phyloP scores from a whole-genome alignment of 2,329 filamentous ascomycete genomes.

The Colletotrichum sublineola region DNA sequence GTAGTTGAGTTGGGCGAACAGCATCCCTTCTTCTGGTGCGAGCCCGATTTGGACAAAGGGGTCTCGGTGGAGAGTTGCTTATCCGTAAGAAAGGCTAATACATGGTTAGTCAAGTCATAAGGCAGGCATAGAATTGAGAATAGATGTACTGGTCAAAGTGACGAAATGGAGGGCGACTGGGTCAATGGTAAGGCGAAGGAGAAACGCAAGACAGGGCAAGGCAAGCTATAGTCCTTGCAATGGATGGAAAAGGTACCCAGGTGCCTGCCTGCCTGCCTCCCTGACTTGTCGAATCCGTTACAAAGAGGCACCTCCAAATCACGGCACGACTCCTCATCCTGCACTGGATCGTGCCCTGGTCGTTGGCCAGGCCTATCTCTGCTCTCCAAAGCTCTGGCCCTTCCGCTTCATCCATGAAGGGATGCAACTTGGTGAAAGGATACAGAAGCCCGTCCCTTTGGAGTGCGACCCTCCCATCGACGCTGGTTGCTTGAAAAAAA shows the following conservation, averaged over 20 bases:
- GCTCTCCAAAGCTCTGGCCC: conserved; percentile 2
- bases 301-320: conserved; percentile 5
- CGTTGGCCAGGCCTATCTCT: conserved; percentile 2
- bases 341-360: conserved; percentile 15
- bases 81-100: conserved; percentile 19
- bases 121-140: conserved; percentile 15
- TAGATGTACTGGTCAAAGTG: conserved; percentile 6
- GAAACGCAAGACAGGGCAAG: conserved; percentile 12
- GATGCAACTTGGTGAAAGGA: not conserved
- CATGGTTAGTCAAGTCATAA: not conserved
- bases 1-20: conserved; percentile 14
- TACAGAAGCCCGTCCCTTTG: not conserved
- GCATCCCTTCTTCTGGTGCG: conserved; percentile 23
- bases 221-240: conserved; percentile 1
- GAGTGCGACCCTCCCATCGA: not conserved
- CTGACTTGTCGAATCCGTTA: conserved; percentile 14
- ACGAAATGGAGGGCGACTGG: conserved; percentile 16
- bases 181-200: conserved; percentile 6
- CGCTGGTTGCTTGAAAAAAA: not conserved
- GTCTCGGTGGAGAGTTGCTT: conserved; percentile 15
- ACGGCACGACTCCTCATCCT: conserved; percentile 19
- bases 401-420: conserved; percentile 21
- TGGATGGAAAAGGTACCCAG: conserved; percentile 36
- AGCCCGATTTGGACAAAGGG: conserved; percentile 9
- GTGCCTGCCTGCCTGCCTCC: conserved; percentile 4